A percentile compares a stretch with the other conserved stretches of the same genome.
These are phyloP conservation scores for Biancaea sappan DNA, from an alignment of 306 rosid genomes.

Conservation along the genomic window DNA sequence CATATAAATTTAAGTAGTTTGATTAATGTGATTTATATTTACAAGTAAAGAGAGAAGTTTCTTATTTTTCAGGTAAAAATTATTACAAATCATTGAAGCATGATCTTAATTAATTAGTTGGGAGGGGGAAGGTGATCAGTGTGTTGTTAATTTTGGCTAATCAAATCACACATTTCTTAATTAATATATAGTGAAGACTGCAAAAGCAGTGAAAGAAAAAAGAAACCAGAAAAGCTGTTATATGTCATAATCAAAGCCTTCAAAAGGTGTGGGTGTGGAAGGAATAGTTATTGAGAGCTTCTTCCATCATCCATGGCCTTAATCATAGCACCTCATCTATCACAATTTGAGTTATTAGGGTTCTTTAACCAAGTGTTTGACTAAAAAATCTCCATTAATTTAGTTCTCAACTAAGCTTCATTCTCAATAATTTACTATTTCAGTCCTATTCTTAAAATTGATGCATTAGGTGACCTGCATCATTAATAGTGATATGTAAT, in stretches of 20 bases:
- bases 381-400: too few relatives aligned
- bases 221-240: constrained; percentile 52
- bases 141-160: constrained; percentile 42
- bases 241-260: constrained; percentile 69
- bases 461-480: too few relatives aligned
- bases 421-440: too few relatives aligned
- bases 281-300: constrained; percentile 46
- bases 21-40: too few relatives aligned
- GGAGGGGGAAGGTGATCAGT: constrained; percentile 33
- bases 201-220: constrained; percentile 23
- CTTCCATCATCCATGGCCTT: constrained; percentile 51
- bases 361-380: too few relatives aligned
- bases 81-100: too few relatives aligned
- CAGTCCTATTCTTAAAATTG: too few relatives aligned
- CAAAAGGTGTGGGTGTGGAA: constrained; percentile 56
- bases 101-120: constrained; percentile 35
- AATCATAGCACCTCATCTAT: constrained; percentile 54
- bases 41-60: too few relatives aligned
- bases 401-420: too few relatives aligned
- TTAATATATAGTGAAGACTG: constrained; percentile 44
- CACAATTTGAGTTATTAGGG: constrained; percentile 19
- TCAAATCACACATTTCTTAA: constrained; percentile 46
- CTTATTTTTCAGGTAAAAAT: too few relatives aligned
- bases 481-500: too few relatives aligned
- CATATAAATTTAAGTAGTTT: too few relatives aligned